These are phyloP conservation scores for Camelina laxa DNA, from an alignment of 345 rosid species.

Conservation along the genomic window DNA sequence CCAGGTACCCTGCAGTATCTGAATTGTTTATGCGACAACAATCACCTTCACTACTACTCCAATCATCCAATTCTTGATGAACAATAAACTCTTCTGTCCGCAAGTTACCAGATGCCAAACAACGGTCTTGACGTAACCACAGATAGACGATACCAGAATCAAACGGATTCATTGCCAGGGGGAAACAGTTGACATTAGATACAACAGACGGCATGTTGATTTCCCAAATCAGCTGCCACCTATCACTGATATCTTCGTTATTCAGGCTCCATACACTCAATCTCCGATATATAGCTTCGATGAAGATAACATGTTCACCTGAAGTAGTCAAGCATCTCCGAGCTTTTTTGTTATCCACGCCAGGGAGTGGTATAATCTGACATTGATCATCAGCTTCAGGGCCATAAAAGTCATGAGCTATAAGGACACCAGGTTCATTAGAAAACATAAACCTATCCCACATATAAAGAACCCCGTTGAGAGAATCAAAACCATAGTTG, in stretches of 20 bases:
- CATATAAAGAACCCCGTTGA: not conserved
- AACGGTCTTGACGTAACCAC: not conserved
- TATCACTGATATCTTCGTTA: not conserved
- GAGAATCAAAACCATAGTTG: not conserved
- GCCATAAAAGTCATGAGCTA: slow-evolving; percentile 1
- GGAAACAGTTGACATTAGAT: not conserved
- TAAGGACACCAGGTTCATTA: not conserved
- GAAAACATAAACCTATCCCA: not conserved
- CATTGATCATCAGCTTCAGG: not conserved
- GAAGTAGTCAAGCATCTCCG: not conserved
- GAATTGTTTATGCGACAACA: not conserved
- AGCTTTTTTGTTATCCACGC: not conserved
- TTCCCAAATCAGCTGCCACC: not conserved
- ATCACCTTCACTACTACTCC: not conserved
- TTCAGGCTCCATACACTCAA: not conserved
- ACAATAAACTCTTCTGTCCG: not conserved
- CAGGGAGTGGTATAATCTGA: not conserved
- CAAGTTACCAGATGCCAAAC: not conserved
- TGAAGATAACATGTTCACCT: not conserved
- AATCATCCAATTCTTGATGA: not conserved
- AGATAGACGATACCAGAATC: not conserved
- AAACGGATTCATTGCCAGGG: not conserved
- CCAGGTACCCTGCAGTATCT: not conserved
- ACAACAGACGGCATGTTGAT: not conserved
- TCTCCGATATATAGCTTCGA: not conserved